A percentile compares a stretch with the other conserved stretches of the same genome.
Conservation (phyloP, 106 monocot genomes). For the Iris macrosiphon region DNA sequence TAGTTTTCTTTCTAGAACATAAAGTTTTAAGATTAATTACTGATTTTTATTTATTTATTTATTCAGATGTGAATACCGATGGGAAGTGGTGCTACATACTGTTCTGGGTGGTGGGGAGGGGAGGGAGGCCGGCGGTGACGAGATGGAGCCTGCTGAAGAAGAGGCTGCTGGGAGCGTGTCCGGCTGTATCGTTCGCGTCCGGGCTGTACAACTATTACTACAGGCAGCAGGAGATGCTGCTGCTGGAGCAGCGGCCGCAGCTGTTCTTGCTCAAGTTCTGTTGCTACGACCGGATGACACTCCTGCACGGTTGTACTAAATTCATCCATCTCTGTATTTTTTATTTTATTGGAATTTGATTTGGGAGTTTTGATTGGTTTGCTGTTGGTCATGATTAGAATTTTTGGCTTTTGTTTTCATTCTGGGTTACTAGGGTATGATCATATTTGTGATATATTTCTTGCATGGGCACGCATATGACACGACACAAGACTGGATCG, state of each 20-base stretch:
- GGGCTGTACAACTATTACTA: slow-evolving; percentile 21
- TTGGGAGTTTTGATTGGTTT: neutral
- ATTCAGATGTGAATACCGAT: slow-evolving; percentile 42
- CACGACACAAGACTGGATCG: too few relatives aligned
- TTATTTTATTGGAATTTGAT: neutral
- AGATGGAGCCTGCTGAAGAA: slow-evolving; percentile 46
- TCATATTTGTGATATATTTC: too few relatives aligned
- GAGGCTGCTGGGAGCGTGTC: slow-evolving; percentile 38
- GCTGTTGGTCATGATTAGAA: too few relatives aligned
- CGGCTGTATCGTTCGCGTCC: slow-evolving; percentile 17
- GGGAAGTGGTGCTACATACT: slow-evolving; percentile 64
- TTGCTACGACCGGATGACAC: slow-evolving; percentile 42
- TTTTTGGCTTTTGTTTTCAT: too few relatives aligned
- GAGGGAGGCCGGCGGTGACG: slow-evolving; percentile 1
- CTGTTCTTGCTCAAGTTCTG: slow-evolving; percentile 50
- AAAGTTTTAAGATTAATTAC: too few relatives aligned
- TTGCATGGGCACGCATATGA: too few relatives aligned
- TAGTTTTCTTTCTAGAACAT: too few relatives aligned
- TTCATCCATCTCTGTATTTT: neutral
- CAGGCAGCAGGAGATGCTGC: slow-evolving; percentile 23
- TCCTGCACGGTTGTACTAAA: slow-evolving; percentile 30
- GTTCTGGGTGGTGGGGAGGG: slow-evolving; percentile 50
- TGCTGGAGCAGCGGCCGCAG: slow-evolving; percentile 20
- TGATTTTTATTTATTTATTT: neutral
- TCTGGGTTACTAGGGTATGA: too few relatives aligned